Conservation (phyloP, 768 basidiomycete species). For the Coprinopsis cinerea region DNA sequence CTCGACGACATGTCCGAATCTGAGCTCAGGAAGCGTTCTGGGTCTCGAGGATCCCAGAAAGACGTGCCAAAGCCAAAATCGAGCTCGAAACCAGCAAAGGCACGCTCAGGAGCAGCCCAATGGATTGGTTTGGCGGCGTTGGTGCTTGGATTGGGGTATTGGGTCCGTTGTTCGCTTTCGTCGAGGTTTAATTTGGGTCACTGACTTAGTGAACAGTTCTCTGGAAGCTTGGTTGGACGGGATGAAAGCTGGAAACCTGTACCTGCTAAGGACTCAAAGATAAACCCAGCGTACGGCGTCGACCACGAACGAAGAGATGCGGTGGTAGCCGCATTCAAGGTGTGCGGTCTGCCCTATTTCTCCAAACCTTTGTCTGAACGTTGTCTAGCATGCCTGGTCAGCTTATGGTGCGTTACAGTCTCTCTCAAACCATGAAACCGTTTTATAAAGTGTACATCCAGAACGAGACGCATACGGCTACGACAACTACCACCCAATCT, state of each 20-base stretch:
- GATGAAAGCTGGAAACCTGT: not conserved
- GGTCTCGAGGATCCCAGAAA: not conserved
- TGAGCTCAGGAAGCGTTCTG: not conserved
- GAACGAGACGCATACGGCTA: constrained; percentile 87
- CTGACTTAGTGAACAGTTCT: not conserved
- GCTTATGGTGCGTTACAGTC: constrained; percentile 59
- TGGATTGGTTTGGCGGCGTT: not conserved
- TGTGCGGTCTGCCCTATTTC: constrained; percentile 25
- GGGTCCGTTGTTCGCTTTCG: not conserved
- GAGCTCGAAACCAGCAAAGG: not conserved
- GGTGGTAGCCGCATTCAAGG: constrained; percentile 75
- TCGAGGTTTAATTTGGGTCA: not conserved
- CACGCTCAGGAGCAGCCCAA: not conserved
- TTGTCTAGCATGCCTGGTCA: constrained; percentile 69
- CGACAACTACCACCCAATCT: constrained; percentile 90
- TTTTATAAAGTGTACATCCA: constrained; percentile 23
- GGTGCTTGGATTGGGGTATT: not conserved
- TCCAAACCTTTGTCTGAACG: not conserved
- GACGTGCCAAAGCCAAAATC: not conserved
- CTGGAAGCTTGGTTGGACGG: not conserved
- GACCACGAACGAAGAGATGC: constrained; percentile 65
- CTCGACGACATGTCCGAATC: not conserved
- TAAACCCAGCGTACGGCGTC: constrained; percentile 21
- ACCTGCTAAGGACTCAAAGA: not conserved
- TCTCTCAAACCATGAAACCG: not conserved